Evolutionary conservation across 2,329 filamentous ascomycete genomes (phyloP), one percentile per base, ranked within the genome.

Genomic region (Sclerotinia trifoliorum): DNA sequence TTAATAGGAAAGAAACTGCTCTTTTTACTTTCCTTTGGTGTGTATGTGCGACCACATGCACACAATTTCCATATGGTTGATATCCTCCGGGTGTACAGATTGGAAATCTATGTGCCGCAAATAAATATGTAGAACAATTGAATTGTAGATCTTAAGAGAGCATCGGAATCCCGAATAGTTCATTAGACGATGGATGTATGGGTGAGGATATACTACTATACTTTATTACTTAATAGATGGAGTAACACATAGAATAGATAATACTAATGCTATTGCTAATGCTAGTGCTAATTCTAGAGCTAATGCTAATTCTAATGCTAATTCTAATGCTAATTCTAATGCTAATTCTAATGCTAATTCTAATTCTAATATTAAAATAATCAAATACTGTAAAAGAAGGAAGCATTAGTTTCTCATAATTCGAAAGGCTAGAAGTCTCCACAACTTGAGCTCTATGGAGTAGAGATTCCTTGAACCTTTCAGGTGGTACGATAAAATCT

Each of bases 341-440:
- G n/a, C n/a, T 60, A 8, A 39, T 39, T 8, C 39, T 32, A n/a
- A 44, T 32, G 19, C 42, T 44, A 11, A 15, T 24, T n/a, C 11
- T n/a, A 10, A 48, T 21, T 5, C 7, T 46, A 29, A 48, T 32
- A 60, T 21, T 32, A 24, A 26, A 64, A 42, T 42, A 63, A 39
- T 63, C 44, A 51, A 48, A 15, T 24, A 24, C 15, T 21, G 8
- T 39, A 4, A 48, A 48, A 32, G 26, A 32, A 60, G 24, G 39
- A 2, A 29, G 46, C 61, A 61, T 48, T n/a, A 61, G 13, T 13
- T 44, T 54, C 42, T 52, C 48, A 64, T 64, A 44, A 64, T 55
- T 62, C 29, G 10, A 62, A 62, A 62, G 60, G 60, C 60, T 62
- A 62, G 60, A 62, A 62, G 46, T 62, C 48, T 35, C 65, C 65